Conservation (phyloP, 768 basidiomycete genomes). For the Sporobolomyces roseus region DNA sequence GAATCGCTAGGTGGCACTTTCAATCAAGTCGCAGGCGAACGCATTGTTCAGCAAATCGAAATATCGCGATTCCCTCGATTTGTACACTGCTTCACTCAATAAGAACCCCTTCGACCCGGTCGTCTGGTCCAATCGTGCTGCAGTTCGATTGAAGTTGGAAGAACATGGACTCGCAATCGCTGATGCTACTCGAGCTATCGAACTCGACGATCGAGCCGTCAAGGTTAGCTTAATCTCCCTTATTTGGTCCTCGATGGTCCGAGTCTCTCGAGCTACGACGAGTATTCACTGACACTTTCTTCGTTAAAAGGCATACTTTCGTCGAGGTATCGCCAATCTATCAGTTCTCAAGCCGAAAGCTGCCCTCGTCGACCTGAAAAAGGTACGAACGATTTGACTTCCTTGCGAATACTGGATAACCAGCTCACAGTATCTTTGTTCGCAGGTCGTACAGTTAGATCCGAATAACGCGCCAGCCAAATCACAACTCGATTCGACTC, state of each 20-base stretch:
- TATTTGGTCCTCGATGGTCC: not conserved
- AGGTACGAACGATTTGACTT: conserved; percentile 44
- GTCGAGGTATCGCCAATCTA: conserved; percentile 85
- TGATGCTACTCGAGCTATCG: conserved; percentile 80
- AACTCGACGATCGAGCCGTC: conserved; percentile 79
- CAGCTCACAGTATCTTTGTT: too few species aligned
- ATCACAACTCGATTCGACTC: conserved; percentile 75
- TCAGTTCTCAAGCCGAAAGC: conserved; percentile 81
- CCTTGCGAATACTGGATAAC: too few species aligned
- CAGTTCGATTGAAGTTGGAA: conserved; percentile 83
- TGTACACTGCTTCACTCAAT: conserved; percentile 81
- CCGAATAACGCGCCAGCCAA: conserved; percentile 78
- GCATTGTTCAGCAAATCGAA: conserved; percentile 77
- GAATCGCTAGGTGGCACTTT: conserved; percentile 38
- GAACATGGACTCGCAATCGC: conserved; percentile 86
- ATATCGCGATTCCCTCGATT: conserved; percentile 67
- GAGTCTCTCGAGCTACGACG: too few species aligned
- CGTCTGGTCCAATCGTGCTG: conserved; percentile 90
- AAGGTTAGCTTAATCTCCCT: conserved; percentile 53
- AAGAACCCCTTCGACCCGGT: conserved; percentile 83
- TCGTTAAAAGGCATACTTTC: conserved; percentile 48
- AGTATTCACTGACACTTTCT: too few species aligned
- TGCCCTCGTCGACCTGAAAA: conserved; percentile 83
- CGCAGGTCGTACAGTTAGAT: conserved; percentile 63
- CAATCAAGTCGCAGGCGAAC: conserved; percentile 79